Conservation (phyloP, 441 rosid species). For the Adansonia grandidieri region DNA sequence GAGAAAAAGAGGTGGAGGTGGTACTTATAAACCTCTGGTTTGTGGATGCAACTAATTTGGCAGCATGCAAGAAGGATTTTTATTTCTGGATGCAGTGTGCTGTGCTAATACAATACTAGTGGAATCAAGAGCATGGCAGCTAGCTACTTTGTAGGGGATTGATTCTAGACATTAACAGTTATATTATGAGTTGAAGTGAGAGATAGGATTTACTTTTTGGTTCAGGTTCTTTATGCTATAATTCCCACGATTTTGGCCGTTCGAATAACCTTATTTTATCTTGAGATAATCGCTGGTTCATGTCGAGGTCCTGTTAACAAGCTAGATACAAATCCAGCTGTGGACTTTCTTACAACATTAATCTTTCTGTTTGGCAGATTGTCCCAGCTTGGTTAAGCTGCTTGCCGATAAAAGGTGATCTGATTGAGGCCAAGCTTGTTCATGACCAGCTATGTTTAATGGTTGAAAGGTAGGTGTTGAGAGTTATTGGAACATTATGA, state of each 20-base stretch:
- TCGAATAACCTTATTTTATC: background rate
- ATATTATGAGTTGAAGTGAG: background rate
- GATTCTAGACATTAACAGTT: background rate
- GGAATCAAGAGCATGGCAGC: constrained; percentile 4
- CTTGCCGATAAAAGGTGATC: constrained; percentile 64
- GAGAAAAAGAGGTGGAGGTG: background rate
- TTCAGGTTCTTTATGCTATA: background rate
- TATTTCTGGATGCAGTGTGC: constrained; percentile 13
- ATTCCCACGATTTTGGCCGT: background rate
- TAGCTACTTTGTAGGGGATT: constrained; percentile 6
- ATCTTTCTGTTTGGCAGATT: constrained; percentile 40
- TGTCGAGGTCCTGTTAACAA: background rate
- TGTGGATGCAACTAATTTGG: constrained; percentile 11
- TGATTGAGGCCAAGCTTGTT: constrained; percentile 60
- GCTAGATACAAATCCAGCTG: background rate
- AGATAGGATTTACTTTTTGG: background rate
- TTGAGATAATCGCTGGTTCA: background rate
- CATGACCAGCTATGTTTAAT: constrained; percentile 71
- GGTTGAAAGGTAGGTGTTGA: constrained; percentile 54
- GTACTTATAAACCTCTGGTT: background rate
- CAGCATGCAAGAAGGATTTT: background rate
- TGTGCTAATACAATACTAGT: background rate
- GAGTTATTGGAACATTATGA: constrained; percentile 5
- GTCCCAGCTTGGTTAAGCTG: constrained; percentile 65
- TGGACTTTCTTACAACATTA: constrained; percentile 3